phyloP scores from a whole-genome alignment of 805 yeast genomes.

The Ogataea corticis region DNA sequence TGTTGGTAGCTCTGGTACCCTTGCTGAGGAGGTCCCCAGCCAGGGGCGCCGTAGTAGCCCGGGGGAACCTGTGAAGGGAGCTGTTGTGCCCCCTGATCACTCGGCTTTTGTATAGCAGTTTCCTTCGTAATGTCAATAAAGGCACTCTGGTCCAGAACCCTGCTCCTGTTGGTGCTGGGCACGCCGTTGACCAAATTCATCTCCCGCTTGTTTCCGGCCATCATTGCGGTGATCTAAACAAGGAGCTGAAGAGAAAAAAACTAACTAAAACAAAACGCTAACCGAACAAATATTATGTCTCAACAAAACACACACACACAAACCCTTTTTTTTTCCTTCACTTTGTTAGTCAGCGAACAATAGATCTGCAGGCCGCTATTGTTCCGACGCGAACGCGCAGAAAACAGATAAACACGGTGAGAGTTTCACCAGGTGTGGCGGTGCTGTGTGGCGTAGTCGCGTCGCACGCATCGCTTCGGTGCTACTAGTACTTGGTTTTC shows the following conservation, averaged over 20 bases:
- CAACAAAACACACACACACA: background rate
- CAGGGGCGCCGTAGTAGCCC: background rate
- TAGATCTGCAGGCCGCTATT: background rate
- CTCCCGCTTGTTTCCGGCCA: slow-evolving; percentile 11
- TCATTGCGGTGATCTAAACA: slow-evolving; percentile 6
- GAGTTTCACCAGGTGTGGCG: background rate
- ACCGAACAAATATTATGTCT: background rate
- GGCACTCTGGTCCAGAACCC: slow-evolving; percentile 42
- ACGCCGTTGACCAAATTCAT: slow-evolving; percentile 22
- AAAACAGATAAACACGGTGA: background rate
- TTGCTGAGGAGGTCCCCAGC: background rate
- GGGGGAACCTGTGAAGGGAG: background rate
- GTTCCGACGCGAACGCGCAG: background rate
- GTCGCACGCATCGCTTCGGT: background rate
- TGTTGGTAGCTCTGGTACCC: background rate
- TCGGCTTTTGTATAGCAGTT: slow-evolving; percentile 31
- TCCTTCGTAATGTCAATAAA: slow-evolving; percentile 47
- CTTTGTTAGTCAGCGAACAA: background rate
- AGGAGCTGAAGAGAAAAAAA: background rate
- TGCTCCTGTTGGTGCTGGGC: slow-evolving; percentile 34
- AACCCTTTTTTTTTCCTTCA: background rate
- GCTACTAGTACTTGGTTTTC: background rate
- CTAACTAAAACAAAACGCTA: background rate
- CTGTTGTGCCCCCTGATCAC: background rate
- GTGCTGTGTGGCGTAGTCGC: background rate